Percentiles rank a stretch among this genome's conserved stretches.
phyloP scores from a whole-genome alignment of 176 grass and related monocot genomes.

The Paspalum vaginatum region DNA sequence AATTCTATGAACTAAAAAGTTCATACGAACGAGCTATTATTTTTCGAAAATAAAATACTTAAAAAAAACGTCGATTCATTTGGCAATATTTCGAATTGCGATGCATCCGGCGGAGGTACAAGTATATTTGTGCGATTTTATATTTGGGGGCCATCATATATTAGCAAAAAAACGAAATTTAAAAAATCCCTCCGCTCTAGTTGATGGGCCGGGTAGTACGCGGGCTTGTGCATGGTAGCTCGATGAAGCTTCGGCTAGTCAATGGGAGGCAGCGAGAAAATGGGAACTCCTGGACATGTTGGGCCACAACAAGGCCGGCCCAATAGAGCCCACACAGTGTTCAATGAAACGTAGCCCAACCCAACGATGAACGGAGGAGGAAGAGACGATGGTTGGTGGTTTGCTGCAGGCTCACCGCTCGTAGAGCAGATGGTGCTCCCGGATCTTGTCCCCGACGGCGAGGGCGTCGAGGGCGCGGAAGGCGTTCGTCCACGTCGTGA shows the following conservation, averaged over 20 bases:
- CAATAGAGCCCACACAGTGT: too few species aligned
- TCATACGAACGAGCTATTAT: too few species aligned
- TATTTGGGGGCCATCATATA: too few species aligned
- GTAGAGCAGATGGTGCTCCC: slow-evolving; percentile 60
- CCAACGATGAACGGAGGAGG: not conserved
- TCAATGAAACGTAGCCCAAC: not conserved
- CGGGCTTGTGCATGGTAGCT: not conserved
- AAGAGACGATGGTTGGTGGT: not conserved
- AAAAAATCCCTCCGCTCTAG: not conserved
- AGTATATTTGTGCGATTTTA: too few species aligned
- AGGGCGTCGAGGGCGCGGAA: slow-evolving; percentile 80
- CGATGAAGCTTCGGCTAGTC: not conserved
- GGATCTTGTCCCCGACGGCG: slow-evolving; percentile 71
- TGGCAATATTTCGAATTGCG: too few species aligned
- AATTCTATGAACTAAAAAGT: too few species aligned
- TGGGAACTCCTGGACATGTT: not conserved
- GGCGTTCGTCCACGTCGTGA: slow-evolving; percentile 72
- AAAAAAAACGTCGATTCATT: too few species aligned
- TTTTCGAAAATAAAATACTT: too few species aligned
- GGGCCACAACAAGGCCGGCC: not conserved
- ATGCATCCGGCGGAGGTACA: too few species aligned
- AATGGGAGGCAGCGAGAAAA: not conserved
- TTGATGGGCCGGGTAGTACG: not conserved
- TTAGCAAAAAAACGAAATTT: too few species aligned
- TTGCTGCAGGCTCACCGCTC: slow-evolving; percentile 39